These are phyloP conservation scores for Aspergillus affinis DNA, from an alignment of 495 filamentous ascomycete species.

Conservation along the genomic window DNA sequence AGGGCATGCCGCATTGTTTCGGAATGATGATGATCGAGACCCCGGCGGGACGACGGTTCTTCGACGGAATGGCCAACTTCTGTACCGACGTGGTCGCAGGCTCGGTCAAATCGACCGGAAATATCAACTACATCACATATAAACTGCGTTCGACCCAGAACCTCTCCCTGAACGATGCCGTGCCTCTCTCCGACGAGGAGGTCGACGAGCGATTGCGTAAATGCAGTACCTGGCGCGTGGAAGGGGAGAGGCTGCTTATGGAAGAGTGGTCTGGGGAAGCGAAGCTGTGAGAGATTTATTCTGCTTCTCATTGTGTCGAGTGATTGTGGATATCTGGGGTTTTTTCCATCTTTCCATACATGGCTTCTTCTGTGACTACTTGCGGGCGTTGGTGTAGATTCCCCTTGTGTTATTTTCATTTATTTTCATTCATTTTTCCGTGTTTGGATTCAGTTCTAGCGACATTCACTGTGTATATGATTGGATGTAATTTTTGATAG, in stretches of 20 bases:
- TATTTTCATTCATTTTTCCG: background rate
- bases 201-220: slow-evolving; percentile 48
- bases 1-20: slow-evolving; percentile 91
- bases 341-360: no score
- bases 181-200: slow-evolving; percentile 52
- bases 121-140: slow-evolving; percentile 49
- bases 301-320: no score
- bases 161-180: slow-evolving; percentile 52
- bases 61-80: slow-evolving; percentile 59
- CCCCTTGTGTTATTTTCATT: background rate
- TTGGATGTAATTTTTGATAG: no score
- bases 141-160: slow-evolving; percentile 52
- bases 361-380: background rate
- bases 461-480: no score
- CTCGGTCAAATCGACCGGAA: slow-evolving; percentile 22
- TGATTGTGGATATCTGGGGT: no score
- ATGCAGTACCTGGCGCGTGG: slow-evolving; percentile 44
- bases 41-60: slow-evolving; percentile 48
- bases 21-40: slow-evolving; percentile 59
- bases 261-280: slow-evolving; percentile 40
- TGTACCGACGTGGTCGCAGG: slow-evolving; percentile 39
- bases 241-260: slow-evolving; percentile 42
- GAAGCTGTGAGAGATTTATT: slow-evolving; percentile 39
- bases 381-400: background rate
- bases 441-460: background rate